Percentiles rank a stretch among this genome's conserved stretches.
Conservation (phyloP, 495 filamentous ascomycete species). For the Aspergillus diversus region DNA sequence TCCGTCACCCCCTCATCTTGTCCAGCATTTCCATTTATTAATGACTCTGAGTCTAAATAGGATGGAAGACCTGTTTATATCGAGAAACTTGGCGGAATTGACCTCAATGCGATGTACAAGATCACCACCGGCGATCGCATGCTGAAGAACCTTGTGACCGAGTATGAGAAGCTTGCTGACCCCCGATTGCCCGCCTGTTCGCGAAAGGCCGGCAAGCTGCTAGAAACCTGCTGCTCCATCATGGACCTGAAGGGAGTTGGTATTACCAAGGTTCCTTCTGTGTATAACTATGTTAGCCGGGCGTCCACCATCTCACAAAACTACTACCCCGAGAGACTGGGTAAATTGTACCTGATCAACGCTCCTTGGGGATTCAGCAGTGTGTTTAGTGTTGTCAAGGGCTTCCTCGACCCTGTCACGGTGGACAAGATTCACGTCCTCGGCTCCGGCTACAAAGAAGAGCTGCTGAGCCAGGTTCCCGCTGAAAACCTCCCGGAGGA, state of each 20-base stretch:
- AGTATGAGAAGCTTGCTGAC: constrained; percentile 95
- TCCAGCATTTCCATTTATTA: constrained; percentile 15
- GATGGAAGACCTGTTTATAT: constrained; percentile 97
- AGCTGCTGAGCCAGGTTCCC: constrained; percentile 83
- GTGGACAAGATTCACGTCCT: constrained; percentile 95
- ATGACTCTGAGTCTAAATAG: constrained; percentile 45
- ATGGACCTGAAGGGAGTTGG: constrained; percentile 97
- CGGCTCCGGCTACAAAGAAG: constrained; percentile 76
- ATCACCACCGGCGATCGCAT: constrained; percentile 93
- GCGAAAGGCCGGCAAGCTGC: constrained; percentile 82
- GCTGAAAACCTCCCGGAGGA: constrained; percentile 85
- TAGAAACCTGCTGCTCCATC: constrained; percentile 96
- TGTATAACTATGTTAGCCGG: constrained; percentile 82
- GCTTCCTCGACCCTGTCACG: constrained; percentile 94
- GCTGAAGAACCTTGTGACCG: constrained; percentile 91
- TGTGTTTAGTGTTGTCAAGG: constrained; percentile 83
- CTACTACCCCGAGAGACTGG: constrained; percentile 96
- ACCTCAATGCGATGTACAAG: constrained; percentile 85
- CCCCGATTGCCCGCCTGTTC: constrained; percentile 94
- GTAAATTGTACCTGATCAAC: constrained; percentile 94
- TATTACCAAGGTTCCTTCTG: constrained; percentile 73
- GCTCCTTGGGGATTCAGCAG: constrained; percentile 89
- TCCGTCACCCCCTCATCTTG: neutral
- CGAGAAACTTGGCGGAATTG: constrained; percentile 92
- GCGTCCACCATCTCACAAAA: constrained; percentile 88